Evolutionary conservation across 352 stramenopile genomes (phyloP).

Genomic region (Pythium periplocum): DNA sequence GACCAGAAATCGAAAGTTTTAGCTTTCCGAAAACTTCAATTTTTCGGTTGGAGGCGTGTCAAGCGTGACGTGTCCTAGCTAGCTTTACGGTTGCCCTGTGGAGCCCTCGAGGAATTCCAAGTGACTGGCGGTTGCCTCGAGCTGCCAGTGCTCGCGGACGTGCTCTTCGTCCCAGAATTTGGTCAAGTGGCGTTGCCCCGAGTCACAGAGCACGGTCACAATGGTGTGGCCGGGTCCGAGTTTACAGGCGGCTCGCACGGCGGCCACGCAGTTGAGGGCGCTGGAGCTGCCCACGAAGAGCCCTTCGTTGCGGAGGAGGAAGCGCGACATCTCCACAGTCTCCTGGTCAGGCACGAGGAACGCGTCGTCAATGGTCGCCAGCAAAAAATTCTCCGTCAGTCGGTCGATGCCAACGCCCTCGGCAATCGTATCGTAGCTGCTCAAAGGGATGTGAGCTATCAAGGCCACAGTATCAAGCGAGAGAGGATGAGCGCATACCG

Average conservation of each 20-base stretch:
- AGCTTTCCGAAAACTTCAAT: too few relatives aligned
- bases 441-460: neutral
- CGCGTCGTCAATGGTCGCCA: constrained; percentile 86
- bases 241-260: constrained; percentile 62
- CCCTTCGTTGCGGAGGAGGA: constrained; percentile 93
- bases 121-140: constrained; percentile 40
- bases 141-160: constrained; percentile 61
- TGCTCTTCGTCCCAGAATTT: constrained; percentile 87
- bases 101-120: constrained; percentile 75
- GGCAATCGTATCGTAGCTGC: constrained; percentile 95
- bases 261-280: constrained; percentile 82
- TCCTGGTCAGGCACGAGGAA: constrained; percentile 93
- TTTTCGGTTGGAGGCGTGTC: too few relatives aligned
- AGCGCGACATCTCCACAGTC: constrained; percentile 97
- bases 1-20: neutral
- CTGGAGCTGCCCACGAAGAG: constrained; percentile 93
- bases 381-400: constrained; percentile 94
- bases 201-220: constrained; percentile 87
- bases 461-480: too few relatives aligned
- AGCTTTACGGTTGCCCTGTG: constrained; percentile 51
- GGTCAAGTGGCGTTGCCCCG: constrained; percentile 83
- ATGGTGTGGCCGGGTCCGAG: constrained; percentile 78
- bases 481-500: constrained; percentile 23
- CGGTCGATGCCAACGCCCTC: constrained; percentile 98
- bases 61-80: neutral